Percentiles rank a stretch among this genome's conserved stretches.
Evolutionary conservation across 2,329 filamentous ascomycete species (phyloP).

Genomic region (Xenoacremonium recifei): DNA sequence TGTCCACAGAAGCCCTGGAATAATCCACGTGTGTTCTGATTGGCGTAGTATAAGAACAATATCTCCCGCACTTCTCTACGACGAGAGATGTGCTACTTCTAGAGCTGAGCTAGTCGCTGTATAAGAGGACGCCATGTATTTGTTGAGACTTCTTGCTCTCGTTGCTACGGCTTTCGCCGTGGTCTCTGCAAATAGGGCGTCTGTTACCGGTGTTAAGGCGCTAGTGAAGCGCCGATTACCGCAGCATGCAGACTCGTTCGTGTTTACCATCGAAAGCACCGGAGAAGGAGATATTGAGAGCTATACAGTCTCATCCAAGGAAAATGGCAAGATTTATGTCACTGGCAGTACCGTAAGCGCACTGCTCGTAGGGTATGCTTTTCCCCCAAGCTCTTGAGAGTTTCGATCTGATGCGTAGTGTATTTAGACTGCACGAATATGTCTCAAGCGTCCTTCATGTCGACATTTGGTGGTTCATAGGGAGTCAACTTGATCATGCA

Average conservation of each 20-base stretch:
- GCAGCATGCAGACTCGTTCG: constrained; percentile 12
- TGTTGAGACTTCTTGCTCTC: too few species aligned
- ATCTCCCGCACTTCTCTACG: too few species aligned
- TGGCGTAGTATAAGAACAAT: too few species aligned
- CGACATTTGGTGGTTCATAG: constrained; percentile 20
- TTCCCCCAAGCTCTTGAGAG: background rate
- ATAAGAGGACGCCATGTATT: too few species aligned
- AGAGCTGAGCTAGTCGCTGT: too few species aligned
- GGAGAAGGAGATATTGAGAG: constrained; percentile 8
- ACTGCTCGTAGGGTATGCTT: background rate
- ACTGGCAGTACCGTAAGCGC: constrained; percentile 15
- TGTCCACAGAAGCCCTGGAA: too few species aligned
- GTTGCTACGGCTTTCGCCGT: too few species aligned
- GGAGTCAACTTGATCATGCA: constrained; percentile 14
- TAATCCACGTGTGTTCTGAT: too few species aligned
- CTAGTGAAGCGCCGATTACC: constrained; percentile 17
- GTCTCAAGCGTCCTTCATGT: constrained; percentile 13
- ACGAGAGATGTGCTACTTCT: too few species aligned
- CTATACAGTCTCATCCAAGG: constrained; percentile 12
- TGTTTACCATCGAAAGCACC: constrained; percentile 5
- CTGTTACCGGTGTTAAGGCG: constrained; percentile 8
- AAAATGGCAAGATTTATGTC: constrained; percentile 15
- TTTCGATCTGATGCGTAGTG: background rate
- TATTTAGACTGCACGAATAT: constrained; percentile 15
- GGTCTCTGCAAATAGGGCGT: too few species aligned